phyloP scores from a whole-genome alignment of 768 basidiomycete species.

The Lactifluus subvellereus region DNA sequence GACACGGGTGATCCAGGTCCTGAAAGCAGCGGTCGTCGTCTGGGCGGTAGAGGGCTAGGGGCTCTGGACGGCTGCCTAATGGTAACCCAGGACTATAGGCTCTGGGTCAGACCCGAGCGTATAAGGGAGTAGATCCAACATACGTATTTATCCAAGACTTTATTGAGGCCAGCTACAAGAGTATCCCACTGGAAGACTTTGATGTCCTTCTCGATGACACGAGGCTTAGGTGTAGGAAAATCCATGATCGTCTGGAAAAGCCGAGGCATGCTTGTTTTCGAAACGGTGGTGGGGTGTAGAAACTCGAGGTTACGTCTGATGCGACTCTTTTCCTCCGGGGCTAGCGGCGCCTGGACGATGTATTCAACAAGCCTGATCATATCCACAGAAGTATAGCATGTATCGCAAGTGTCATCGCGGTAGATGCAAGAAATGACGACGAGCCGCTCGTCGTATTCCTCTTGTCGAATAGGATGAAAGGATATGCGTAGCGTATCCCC shows the following conservation, averaged over 20 bases:
- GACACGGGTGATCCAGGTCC: not conserved
- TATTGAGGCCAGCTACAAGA: slow-evolving; percentile 67
- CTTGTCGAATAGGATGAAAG: slow-evolving; percentile 68
- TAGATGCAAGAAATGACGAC: slow-evolving; percentile 95
- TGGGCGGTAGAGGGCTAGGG: not conserved
- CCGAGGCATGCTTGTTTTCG: slow-evolving; percentile 74
- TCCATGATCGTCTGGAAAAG: slow-evolving; percentile 97
- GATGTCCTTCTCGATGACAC: slow-evolving; percentile 97
- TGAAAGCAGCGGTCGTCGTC: not conserved
- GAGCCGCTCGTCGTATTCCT: slow-evolving; percentile 66
- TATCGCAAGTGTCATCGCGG: slow-evolving; percentile 66
- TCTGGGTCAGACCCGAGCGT: not conserved
- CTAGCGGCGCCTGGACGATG: slow-evolving; percentile 66
- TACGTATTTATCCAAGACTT: slow-evolving; percentile 82
- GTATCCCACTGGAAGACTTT: slow-evolving; percentile 77
- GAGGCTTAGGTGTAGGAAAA: slow-evolving; percentile 87
- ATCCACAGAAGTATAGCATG: slow-evolving; percentile 92
- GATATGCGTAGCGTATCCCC: slow-evolving; percentile 71
- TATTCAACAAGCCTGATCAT: slow-evolving; percentile 90
- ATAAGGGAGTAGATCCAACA: slow-evolving; percentile 27
- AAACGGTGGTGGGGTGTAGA: slow-evolving; percentile 83
- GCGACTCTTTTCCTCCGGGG: slow-evolving; percentile 94
- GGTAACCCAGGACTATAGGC: slow-evolving; percentile 9
- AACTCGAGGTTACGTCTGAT: slow-evolving; percentile 93
- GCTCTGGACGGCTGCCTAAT: not conserved